Evolutionary conservation across 495 filamentous ascomycete genomes (phyloP).

Genomic region (Platismatia glauca): DNA sequence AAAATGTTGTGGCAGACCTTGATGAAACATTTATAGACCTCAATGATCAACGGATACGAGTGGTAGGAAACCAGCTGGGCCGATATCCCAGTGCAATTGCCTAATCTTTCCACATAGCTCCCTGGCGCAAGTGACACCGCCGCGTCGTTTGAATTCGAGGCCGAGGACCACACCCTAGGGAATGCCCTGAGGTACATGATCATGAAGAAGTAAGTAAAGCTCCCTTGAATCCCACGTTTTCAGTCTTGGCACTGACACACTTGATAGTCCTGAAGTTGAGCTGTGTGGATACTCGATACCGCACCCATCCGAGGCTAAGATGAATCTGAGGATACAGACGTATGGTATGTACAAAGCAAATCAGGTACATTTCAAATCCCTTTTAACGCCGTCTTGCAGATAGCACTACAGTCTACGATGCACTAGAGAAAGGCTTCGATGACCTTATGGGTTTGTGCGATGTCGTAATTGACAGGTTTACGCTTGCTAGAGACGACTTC

Average conservation of each 20-base stretch:
- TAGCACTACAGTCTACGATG: conserved; percentile 68
- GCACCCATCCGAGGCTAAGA: conserved; percentile 89
- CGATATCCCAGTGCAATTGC: neutral
- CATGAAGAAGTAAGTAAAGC: conserved; percentile 93
- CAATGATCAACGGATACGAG: conserved; percentile 26
- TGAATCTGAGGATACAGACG: conserved; percentile 96
- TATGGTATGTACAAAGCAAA: conserved; percentile 53
- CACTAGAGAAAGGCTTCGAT: conserved; percentile 77
- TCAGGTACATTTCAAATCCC: conserved; percentile 7
- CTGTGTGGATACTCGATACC: conserved; percentile 98
- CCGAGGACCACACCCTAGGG: conserved; percentile 90
- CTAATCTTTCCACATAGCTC: conserved; percentile 37
- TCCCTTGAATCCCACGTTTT: neutral
- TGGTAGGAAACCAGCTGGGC: conserved; percentile 24
- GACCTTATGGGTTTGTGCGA: conserved; percentile 88
- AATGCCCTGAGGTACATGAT: conserved; percentile 92
- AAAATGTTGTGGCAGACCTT: neutral
- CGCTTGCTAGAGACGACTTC: conserved; percentile 54
- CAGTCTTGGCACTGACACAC: neutral
- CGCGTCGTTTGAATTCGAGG: conserved; percentile 78
- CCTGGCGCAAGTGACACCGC: conserved; percentile 62
- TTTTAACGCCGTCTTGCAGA: conserved; percentile 40
- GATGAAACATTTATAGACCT: conserved; percentile 9
- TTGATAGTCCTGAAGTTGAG: conserved; percentile 69
- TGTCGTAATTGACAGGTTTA: conserved; percentile 81